phyloP scores from a whole-genome alignment of 83 land plant species.

The Larix sibirica region DNA sequence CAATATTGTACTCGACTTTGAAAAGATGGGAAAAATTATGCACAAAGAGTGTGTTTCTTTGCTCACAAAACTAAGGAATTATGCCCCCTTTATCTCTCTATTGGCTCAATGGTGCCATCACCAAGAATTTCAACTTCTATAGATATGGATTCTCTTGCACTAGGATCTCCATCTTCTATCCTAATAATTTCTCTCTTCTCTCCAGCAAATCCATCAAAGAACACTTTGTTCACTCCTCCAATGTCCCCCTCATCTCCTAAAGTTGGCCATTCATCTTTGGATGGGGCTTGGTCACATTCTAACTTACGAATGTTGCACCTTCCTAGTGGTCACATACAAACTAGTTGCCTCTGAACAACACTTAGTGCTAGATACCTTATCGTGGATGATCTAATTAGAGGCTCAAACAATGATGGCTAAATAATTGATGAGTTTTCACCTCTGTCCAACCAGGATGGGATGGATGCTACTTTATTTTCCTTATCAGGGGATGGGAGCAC shows the following conservation, averaged over 20 bases:
- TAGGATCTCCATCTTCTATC: conserved; percentile 35
- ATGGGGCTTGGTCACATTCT: conserved; percentile 31
- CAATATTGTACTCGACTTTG: conserved; percentile 67
- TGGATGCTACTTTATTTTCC: neutral
- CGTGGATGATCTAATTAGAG: conserved; percentile 33
- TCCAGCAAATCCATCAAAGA: conserved; percentile 15
- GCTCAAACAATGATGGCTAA: conserved; percentile 16
- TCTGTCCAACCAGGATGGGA: conserved; percentile 16
- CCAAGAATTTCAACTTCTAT: conserved; percentile 49
- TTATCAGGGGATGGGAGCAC: conserved; percentile 6
- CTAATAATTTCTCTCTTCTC: conserved; percentile 22
- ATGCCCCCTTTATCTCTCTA: conserved; percentile 47
- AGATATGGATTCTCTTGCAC: conserved; percentile 47
- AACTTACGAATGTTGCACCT: conserved; percentile 48
- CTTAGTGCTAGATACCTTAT: conserved; percentile 63
- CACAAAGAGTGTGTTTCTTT: conserved; percentile 65
- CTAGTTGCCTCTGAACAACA: conserved; percentile 53
- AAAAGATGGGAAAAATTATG: conserved; percentile 64
- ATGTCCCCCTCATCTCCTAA: conserved; percentile 33
- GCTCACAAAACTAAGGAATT: conserved; percentile 70
- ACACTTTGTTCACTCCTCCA: conserved; percentile 15
- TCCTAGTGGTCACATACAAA: conserved; percentile 25
- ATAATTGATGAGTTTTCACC: conserved; percentile 20
- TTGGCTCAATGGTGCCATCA: conserved; percentile 54
- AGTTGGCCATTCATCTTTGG: conserved; percentile 26